Conservation (phyloP, 768 basidiomycete species). For the Lentinula lateritia region DNA sequence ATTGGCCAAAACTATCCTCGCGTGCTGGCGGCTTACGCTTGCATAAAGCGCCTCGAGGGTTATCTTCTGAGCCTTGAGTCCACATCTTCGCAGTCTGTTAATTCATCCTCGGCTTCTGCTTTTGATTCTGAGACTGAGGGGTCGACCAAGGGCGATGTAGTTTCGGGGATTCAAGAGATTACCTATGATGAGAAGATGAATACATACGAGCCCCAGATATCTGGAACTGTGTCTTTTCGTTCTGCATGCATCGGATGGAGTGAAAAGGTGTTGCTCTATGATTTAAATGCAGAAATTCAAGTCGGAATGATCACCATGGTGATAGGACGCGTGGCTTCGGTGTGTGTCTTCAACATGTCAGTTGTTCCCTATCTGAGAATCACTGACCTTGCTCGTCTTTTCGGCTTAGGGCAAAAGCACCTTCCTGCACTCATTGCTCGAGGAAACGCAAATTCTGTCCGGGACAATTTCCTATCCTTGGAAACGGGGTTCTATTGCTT, state of each 20-base stretch:
- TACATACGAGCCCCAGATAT: background rate
- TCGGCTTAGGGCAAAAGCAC: slow-evolving; percentile 8
- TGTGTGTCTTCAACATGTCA: background rate
- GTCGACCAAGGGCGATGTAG: background rate
- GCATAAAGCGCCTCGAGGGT: slow-evolving; percentile 9
- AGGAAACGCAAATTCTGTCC: slow-evolving; percentile 5
- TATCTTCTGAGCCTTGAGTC: slow-evolving; percentile 9
- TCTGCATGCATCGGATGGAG: slow-evolving; percentile 7
- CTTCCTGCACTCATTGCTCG: slow-evolving; percentile 6
- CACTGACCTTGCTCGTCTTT: background rate
- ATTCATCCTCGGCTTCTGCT: background rate
- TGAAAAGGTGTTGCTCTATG: slow-evolving; percentile 4
- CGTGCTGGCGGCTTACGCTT: slow-evolving; percentile 9
- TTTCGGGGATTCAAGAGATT: background rate
- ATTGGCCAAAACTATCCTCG: slow-evolving; percentile 10
- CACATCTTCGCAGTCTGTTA: background rate
- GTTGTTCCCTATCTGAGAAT: background rate
- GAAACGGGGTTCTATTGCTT: slow-evolving; percentile 5
- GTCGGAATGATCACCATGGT: slow-evolving; percentile 7
- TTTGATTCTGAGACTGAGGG: background rate
- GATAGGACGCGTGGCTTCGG: slow-evolving; percentile 10
- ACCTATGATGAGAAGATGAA: background rate
- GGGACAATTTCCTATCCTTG: slow-evolving; percentile 5
- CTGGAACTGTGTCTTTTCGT: background rate
- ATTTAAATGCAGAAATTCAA: slow-evolving; percentile 4